Evolutionary conservation across 2,329 filamentous ascomycete species (phyloP).

Genomic region (Dactylellina cionopaga): DNA sequence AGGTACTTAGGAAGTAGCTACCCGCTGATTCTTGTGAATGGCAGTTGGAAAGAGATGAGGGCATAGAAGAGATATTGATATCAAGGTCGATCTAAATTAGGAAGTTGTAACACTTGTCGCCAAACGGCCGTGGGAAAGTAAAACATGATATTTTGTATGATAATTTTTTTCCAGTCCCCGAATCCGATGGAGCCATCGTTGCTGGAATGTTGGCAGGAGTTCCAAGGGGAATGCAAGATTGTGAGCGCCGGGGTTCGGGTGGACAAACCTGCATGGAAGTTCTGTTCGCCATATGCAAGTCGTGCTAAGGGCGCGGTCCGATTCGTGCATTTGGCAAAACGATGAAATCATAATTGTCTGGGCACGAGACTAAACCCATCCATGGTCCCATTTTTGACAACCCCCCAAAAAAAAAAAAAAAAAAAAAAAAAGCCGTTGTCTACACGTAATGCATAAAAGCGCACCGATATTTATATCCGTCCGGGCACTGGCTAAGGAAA

Average conservation of each 20-base stretch:
- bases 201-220: slow-evolving; percentile 31
- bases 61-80: not conserved
- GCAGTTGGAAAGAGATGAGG: slow-evolving; percentile 13
- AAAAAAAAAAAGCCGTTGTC: slow-evolving; percentile 22
- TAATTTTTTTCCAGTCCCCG: not conserved
- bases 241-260: slow-evolving; percentile 48
- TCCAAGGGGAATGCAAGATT: slow-evolving; percentile 20
- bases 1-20: not conserved
- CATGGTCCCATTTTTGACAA: not conserved
- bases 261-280: slow-evolving; percentile 48
- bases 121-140: no score
- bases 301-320: slow-evolving; percentile 48
- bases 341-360: slow-evolving; percentile 52
- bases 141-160: not conserved
- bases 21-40: slow-evolving; percentile 1
- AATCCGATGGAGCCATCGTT: not conserved
- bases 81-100: slow-evolving; percentile 13
- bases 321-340: slow-evolving; percentile 42
- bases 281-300: slow-evolving; percentile 24
- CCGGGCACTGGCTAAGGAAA: no score
- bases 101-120: slow-evolving; percentile 10
- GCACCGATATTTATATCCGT: no score
- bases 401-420: no score
- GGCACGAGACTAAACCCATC: slow-evolving; percentile 27
- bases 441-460: slow-evolving; percentile 28